A percentile compares a stretch with the other conserved stretches of the same genome.
Conservation (phyloP, 1,284 basidiomycete species). For the Bondarzewia mesenterica region DNA sequence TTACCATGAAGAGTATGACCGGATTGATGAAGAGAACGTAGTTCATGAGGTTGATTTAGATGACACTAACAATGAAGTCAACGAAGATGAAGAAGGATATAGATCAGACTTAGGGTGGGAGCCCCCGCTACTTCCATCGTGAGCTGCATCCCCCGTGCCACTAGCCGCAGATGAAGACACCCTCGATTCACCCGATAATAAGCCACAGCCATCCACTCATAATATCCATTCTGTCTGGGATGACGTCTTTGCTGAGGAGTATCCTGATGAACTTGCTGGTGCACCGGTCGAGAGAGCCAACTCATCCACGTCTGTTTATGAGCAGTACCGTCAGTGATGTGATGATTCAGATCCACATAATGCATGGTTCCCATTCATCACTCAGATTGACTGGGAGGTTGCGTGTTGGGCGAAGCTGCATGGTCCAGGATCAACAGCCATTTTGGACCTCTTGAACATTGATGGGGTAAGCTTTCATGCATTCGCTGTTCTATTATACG, state of each 20-base stretch:
- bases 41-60: not conserved
- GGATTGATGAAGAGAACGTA: no score
- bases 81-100: not conserved
- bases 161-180: not conserved
- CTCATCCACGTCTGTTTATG: not conserved
- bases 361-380: not conserved
- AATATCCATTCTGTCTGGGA: no score
- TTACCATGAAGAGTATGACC: no score
- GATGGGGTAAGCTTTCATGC: conserved; percentile 10
- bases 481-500: not conserved
- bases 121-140: not conserved
- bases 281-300: not conserved
- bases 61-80: not conserved
- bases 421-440: conserved; percentile 12
- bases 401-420: conserved; percentile 15
- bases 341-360: not conserved
- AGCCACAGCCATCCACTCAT: not conserved
- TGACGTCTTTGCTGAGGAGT: no score
- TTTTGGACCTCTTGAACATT: conserved; percentile 14
- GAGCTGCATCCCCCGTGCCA: not conserved
- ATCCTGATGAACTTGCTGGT: not conserved
- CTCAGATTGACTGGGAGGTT: conserved; percentile 13
- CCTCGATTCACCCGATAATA: not conserved
- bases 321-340: not conserved
- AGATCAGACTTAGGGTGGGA: not conserved